Base-by-base conservation (phyloP, 768 basidiomycete species). In the Boletus tomentosulus region DNA sequence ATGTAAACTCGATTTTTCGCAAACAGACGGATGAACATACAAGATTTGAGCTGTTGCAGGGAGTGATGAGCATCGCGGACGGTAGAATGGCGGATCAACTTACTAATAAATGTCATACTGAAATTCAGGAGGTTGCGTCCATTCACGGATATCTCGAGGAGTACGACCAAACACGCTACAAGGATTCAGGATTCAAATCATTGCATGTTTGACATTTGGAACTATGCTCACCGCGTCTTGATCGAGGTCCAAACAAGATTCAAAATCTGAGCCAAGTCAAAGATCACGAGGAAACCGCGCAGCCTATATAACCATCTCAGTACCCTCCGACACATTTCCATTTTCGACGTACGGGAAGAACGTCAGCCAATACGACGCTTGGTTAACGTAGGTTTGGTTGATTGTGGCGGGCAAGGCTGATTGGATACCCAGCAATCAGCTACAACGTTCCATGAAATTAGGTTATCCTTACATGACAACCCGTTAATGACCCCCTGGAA, bases 261-360 rank as follows among this genome's bases (percentile, higher is more conserved):
- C 72, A 98, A 71, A 48, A 98, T 83, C 71, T 99, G 97, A 6
- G 97, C 96, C 33, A 99, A 76, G 68, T 99, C 97, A 66, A 98
- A 98, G 52, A 98, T 76, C 10, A 84, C 88, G 39, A 98, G 80
- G 81, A 98, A 97, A 25, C 95, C 97, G 66, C 96, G 91, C 35
- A 98, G 77, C 7, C 90, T 92, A 59, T 22, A 61, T 12, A 34
- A 42, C 31, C 6, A 25, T 33, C 34, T 65, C 31, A 62, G 54
- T 15, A 48, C 33, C 38, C 12, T 38, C 44, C 31, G 0, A 44
- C 28, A 41, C 51, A 34, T 45, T 22, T 24, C 56, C 45, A 38
- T 9, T 16, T 27, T 41, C 22, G 16, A 75, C 87, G n/a, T 68
- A 92, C 86, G 94, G 92, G 77, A 95, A 92, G 76, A 85, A 95